Percentiles rank a stretch among this genome's conserved stretches.
These are phyloP conservation scores for Yamadazyma scolyti DNA, from an alignment of 805 yeast species.

Conservation along the genomic window DNA sequence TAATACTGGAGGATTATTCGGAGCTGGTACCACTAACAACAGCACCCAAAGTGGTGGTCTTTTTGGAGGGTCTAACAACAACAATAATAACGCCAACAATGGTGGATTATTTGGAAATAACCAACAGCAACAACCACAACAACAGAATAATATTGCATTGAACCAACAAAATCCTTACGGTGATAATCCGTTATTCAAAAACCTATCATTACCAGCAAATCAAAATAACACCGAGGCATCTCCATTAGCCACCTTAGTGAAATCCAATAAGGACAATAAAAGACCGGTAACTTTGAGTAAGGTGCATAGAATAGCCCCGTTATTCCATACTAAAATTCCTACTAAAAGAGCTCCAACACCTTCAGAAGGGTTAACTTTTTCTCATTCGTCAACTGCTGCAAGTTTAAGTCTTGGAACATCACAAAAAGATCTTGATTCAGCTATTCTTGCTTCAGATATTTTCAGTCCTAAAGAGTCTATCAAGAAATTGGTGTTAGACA, in stretches of 20 bases:
- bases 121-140: conserved; percentile 18
- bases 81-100: conserved; percentile 21
- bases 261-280: conserved; percentile 28
- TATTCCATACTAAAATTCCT: conserved; percentile 19
- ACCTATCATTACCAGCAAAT: conserved; percentile 27
- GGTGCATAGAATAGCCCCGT: conserved; percentile 63
- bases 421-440: too few relatives aligned
- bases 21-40: conserved; percentile 7
- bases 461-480: conserved; percentile 61
- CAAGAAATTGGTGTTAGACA: conserved; percentile 53
- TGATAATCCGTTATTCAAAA: conserved; percentile 62
- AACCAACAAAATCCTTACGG: conserved; percentile 68
- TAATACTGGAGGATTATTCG: conserved; percentile 23
- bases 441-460: conserved; percentile 66
- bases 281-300: conserved; percentile 58
- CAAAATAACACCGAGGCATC: conserved; percentile 8
- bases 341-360: conserved; percentile 1
- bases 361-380: background rate
- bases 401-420: background rate
- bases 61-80: conserved; percentile 19
- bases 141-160: conserved; percentile 22
- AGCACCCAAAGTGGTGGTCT: conserved; percentile 20
- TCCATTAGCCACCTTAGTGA: conserved; percentile 27
- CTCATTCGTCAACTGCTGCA: conserved; percentile 1
- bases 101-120: conserved; percentile 42